A percentile compares a stretch with the other conserved stretches of the same genome.
phyloP scores from a whole-genome alignment of 2,329 filamentous ascomycete species.

The Aspergillus aculeatinus region DNA sequence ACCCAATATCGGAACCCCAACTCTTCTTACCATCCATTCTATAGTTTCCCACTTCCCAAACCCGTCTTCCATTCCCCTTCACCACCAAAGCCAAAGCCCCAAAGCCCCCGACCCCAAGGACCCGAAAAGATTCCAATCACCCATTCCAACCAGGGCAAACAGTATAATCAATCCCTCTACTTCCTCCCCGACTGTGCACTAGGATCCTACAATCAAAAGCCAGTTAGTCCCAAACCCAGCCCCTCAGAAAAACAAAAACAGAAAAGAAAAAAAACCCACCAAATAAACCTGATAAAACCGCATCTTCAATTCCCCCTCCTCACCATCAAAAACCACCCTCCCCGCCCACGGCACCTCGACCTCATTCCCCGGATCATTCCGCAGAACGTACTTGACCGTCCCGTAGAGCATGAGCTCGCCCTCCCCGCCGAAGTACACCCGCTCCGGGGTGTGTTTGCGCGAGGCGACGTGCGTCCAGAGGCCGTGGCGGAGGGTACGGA shows the following conservation, averaged over 20 bases:
- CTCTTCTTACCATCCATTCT: too few relatives aligned
- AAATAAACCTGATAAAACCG: conserved; percentile 43
- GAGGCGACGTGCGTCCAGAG: conserved; percentile 39
- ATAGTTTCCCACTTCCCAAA: too few relatives aligned
- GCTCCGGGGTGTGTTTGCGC: conserved; percentile 32
- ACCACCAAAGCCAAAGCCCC: too few relatives aligned
- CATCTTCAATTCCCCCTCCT: conserved; percentile 32
- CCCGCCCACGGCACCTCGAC: conserved; percentile 40
- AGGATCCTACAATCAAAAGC: conserved; percentile 28
- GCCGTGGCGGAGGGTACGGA: conserved; percentile 33
- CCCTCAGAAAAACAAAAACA: not conserved
- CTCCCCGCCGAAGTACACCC: conserved; percentile 34
- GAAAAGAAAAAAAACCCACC: conserved; percentile 26
- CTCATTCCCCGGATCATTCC: conserved; percentile 29
- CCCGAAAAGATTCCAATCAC: too few relatives aligned
- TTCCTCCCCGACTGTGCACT: conserved; percentile 37
- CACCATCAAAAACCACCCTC: conserved; percentile 36
- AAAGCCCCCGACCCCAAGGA: too few relatives aligned
- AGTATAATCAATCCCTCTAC: conserved; percentile 13
- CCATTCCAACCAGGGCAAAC: not conserved
- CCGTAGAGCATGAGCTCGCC: conserved; percentile 41
- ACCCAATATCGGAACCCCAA: too few relatives aligned
- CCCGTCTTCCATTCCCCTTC: too few relatives aligned
- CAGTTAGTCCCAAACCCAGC: not conserved
- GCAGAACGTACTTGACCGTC: conserved; percentile 36